Conservation (phyloP, 495 filamentous ascomycete species). For the Penicillium crystallinum region DNA sequence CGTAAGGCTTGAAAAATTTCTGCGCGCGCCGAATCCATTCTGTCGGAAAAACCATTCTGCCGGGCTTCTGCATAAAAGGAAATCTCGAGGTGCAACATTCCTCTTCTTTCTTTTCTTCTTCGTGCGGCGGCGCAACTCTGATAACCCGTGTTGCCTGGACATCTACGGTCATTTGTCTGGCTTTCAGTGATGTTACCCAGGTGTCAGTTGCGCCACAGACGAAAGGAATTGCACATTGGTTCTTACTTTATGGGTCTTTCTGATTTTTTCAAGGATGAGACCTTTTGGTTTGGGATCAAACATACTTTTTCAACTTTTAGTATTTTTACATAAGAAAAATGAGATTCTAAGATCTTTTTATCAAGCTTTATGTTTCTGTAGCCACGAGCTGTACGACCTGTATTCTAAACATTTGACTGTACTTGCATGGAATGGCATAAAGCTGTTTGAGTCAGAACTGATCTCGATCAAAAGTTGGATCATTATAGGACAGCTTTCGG, state of each 20-base stretch:
- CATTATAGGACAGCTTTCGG: not conserved
- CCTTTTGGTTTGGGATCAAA: slow-evolving; percentile 51
- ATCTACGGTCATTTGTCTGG: slow-evolving; percentile 22
- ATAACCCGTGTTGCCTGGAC: slow-evolving; percentile 53
- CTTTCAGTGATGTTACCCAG: slow-evolving; percentile 44
- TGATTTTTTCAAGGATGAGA: slow-evolving; percentile 41
- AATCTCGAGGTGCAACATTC: slow-evolving; percentile 19
- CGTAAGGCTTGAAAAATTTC: slow-evolving; percentile 1
- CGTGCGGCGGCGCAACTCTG: slow-evolving; percentile 56
- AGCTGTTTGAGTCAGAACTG: too few species aligned
- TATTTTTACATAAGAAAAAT: too few species aligned
- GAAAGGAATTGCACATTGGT: slow-evolving; percentile 55
- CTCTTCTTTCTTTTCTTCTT: slow-evolving; percentile 46
- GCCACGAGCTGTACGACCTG: too few species aligned
- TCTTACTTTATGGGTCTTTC: slow-evolving; percentile 49
- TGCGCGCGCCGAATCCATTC: not conserved
- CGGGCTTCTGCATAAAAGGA: slow-evolving; percentile 12
- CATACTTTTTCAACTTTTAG: slow-evolving; percentile 21
- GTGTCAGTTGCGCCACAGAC: slow-evolving; percentile 61
- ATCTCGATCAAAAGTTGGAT: too few species aligned
- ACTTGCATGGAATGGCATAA: too few species aligned
- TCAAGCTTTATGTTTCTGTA: too few species aligned
- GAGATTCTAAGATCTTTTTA: too few species aligned
- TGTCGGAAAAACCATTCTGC: slow-evolving; percentile 1
- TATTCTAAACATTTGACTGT: too few species aligned